Evolutionary conservation across 2,329 filamentous ascomycete genomes (phyloP).

Genomic region (Pseudocercospora fuligena): DNA sequence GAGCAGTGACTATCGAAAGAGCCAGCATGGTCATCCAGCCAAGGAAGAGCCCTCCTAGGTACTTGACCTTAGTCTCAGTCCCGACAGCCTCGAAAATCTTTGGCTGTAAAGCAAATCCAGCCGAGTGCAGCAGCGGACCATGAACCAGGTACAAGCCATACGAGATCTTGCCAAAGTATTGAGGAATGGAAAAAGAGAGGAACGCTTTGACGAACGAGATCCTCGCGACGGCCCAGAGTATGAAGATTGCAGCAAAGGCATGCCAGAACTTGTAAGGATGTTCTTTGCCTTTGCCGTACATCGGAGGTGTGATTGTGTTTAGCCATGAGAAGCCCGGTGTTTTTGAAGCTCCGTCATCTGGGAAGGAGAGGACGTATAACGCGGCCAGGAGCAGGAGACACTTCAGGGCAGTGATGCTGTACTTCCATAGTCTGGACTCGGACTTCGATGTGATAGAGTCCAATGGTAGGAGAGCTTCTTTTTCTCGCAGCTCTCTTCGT

Average conservation of each 20-base stretch:
- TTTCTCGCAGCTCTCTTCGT: background rate
- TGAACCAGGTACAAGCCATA: conserved; percentile 26
- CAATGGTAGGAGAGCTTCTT: background rate
- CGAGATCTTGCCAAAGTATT: conserved; percentile 24
- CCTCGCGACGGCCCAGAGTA: conserved; percentile 17
- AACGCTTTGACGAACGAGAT: background rate
- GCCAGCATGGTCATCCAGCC: conserved; percentile 23
- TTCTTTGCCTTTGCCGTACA: conserved; percentile 6
- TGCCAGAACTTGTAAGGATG: conserved; percentile 17
- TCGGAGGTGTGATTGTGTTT: conserved; percentile 1
- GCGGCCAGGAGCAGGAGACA: conserved; percentile 15
- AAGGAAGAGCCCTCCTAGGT: conserved; percentile 11
- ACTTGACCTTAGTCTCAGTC: conserved; percentile 4
- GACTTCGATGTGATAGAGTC: background rate
- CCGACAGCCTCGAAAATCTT: conserved; percentile 16
- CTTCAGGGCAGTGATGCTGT: background rate
- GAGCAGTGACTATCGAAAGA: conserved; percentile 10
- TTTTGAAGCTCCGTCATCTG: conserved; percentile 16
- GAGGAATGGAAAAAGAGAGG: conserved; percentile 13
- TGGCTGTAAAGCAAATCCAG: conserved; percentile 23
- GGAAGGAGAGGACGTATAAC: conserved; percentile 23
- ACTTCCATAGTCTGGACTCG: background rate
- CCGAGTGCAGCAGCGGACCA: conserved; percentile 22
- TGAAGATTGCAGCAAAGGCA: conserved; percentile 10
- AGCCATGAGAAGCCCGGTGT: conserved; percentile 17